These are phyloP conservation scores for Cercospora sojina DNA, from an alignment of 2,329 filamentous ascomycete genomes.

Conservation along the genomic window DNA sequence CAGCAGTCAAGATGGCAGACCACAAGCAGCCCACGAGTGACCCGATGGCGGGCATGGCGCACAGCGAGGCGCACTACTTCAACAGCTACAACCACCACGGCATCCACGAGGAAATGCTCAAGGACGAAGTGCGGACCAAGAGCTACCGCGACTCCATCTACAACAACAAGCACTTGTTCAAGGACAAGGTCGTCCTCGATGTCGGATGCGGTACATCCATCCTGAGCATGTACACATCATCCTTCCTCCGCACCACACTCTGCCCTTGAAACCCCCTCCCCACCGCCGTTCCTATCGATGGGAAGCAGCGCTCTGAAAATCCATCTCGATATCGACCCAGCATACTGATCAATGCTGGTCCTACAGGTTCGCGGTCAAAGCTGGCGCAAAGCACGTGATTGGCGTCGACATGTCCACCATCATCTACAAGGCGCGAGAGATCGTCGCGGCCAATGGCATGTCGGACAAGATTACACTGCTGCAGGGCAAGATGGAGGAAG, in stretches of 20 bases:
- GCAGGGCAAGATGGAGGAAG: constrained; percentile 99
- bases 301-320: constrained; percentile 5
- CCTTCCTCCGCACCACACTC: constrained; percentile 25
- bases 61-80: constrained; percentile 99
- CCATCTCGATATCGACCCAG: background rate
- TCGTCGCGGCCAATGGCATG: constrained; percentile 88
- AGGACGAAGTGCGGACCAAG: constrained; percentile 95
- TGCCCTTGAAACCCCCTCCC: background rate
- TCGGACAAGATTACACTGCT: constrained; percentile 94
- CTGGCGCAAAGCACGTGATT: constrained; percentile 96
- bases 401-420: constrained; percentile 99
- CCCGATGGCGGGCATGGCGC: constrained; percentile 68
- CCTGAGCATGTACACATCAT: constrained; percentile 80
- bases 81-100: constrained; percentile 99
- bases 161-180: constrained; percentile 92
- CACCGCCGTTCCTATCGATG: background rate
- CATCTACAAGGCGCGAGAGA: constrained; percentile 96
- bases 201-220: constrained; percentile 97
- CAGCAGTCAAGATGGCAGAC: constrained; percentile 17
- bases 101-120: constrained; percentile 90
- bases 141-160: constrained; percentile 98
- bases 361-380: constrained; percentile 88
- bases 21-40: constrained; percentile 27
- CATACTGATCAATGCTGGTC: constrained; percentile 15
- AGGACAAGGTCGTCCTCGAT: constrained; percentile 90